Conservation (phyloP, 495 filamentous ascomycete species). For the Aspergillus homomorphus region DNA sequence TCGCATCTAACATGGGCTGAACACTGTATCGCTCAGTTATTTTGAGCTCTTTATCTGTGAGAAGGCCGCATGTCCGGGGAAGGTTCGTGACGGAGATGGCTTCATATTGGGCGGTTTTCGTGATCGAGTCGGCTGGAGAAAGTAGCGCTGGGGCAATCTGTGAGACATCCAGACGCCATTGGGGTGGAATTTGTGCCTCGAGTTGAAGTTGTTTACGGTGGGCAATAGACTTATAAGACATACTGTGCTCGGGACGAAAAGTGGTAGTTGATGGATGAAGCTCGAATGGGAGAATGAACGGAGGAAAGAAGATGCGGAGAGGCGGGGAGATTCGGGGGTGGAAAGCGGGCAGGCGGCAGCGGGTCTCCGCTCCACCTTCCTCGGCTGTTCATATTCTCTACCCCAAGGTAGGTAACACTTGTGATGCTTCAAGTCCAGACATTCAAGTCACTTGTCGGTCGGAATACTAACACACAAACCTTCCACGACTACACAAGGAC, state of each 20-base stretch:
- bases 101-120: conserved; percentile 31
- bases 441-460: no score
- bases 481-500: no score
- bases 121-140: conserved; percentile 40
- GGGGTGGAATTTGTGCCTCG: conserved; percentile 41
- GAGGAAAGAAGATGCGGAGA: background rate
- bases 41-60: conserved; percentile 49
- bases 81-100: conserved; percentile 42
- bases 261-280: background rate
- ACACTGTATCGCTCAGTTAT: conserved; percentile 60
- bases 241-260: background rate
- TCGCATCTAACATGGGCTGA: conserved; percentile 44
- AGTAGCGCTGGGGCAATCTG: conserved; percentile 40
- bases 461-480: no score
- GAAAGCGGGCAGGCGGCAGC: background rate
- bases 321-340: background rate
- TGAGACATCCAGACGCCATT: conserved; percentile 43
- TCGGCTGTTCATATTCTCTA: no score
- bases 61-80: conserved; percentile 48
- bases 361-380: background rate
- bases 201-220: conserved; percentile 46
- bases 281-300: background rate
- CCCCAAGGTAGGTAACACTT: no score
- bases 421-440: no score
- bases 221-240: conserved; percentile 27